Conservation (phyloP, 2,329 filamentous ascomycete species). For the Claviceps humidiphila region DNA sequence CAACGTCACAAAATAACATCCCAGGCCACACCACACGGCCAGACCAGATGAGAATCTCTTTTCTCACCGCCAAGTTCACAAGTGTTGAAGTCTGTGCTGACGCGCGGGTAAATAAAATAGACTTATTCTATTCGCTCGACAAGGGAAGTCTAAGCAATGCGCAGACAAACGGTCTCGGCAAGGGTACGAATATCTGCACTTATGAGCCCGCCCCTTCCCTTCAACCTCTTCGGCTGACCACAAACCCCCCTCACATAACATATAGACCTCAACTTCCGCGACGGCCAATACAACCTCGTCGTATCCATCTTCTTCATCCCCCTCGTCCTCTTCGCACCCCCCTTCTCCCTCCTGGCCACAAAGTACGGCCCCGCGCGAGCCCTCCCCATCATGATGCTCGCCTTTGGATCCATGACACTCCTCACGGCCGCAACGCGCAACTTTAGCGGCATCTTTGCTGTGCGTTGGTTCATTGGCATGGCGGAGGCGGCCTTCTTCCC, state of each 20-base stretch:
- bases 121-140: constrained; percentile 36
- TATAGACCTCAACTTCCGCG: constrained; percentile 36
- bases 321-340: constrained; percentile 56
- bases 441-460: constrained; percentile 35
- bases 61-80: too few species aligned
- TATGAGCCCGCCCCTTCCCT: too few species aligned
- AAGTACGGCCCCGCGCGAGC: constrained; percentile 54
- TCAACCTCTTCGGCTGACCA: not conserved
- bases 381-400: constrained; percentile 59
- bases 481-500: constrained; percentile 42
- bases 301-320: constrained; percentile 64
- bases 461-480: constrained; percentile 40
- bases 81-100: not conserved
- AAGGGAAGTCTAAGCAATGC: constrained; percentile 35
- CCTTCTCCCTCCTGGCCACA: constrained; percentile 50
- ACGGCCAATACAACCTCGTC: constrained; percentile 56
- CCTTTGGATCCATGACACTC: constrained; percentile 55
- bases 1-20: not conserved
- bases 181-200: constrained; percentile 12
- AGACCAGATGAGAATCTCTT: not conserved
- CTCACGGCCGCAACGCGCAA: constrained; percentile 36
- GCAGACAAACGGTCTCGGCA: constrained; percentile 35
- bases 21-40: not conserved
- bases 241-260: too few species aligned
- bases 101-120: constrained; percentile 11